These are phyloP conservation scores for Hordeum marinum DNA, from an alignment of 176 grass and related monocot species.

Conservation along the genomic window DNA sequence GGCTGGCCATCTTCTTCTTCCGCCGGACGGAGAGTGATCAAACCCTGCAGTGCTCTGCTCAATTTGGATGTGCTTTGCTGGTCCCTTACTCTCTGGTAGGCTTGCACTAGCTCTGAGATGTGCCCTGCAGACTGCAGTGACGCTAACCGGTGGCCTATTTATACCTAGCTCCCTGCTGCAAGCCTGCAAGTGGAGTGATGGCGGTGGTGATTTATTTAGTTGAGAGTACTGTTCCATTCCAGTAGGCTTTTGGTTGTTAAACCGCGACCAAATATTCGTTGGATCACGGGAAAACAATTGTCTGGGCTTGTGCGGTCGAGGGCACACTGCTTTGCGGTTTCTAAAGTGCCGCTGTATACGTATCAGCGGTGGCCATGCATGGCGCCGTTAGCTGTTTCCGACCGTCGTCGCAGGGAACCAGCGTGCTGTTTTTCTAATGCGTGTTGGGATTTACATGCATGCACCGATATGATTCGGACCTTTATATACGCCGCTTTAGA, in stretches of 20 bases:
- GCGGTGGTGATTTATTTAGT: conserved; percentile 20
- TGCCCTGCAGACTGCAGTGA: not conserved
- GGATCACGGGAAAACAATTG: not conserved
- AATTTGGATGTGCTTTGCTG: not conserved
- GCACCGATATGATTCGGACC: too few relatives aligned
- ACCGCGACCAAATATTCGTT: conserved; percentile 20
- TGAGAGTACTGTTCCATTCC: not conserved
- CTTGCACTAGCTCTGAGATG: not conserved
- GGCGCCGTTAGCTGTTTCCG: conserved; percentile 21
- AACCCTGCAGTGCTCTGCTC: not conserved
- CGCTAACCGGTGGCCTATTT: not conserved
- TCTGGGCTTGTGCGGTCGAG: not conserved
- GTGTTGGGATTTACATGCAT: too few relatives aligned
- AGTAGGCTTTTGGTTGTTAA: conserved; percentile 1
- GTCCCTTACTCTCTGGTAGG: too few relatives aligned
- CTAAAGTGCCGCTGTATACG: not conserved
- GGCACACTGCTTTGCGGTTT: conserved; percentile 2
- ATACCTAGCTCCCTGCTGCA: not conserved
- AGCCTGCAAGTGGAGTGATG: not conserved
- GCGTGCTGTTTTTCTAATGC: too few relatives aligned
- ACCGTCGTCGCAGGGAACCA: not conserved
- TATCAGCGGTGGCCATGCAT: not conserved
- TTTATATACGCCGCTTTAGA: too few relatives aligned
- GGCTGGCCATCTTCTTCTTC: conserved; percentile 23
- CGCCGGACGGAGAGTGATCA: too few relatives aligned